A percentile compares a stretch with the other conserved stretches of the same genome.
phyloP scores from a whole-genome alignment of 75 land plant species.

The Pinus taeda region DNA sequence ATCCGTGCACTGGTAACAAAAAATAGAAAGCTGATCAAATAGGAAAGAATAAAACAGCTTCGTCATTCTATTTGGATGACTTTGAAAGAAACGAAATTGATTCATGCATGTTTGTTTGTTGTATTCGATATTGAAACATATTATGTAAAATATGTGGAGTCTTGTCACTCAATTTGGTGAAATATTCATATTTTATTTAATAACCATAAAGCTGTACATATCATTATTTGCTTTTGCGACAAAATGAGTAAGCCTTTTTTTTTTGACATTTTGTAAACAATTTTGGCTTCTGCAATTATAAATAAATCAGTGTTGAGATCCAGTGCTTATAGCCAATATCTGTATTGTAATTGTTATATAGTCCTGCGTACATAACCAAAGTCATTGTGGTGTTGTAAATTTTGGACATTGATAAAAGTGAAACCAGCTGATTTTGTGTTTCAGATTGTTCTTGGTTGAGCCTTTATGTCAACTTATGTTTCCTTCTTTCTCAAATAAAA shows the following conservation, averaged over 20 bases:
- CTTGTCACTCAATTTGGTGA: not conserved
- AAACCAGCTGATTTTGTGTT: too few relatives aligned
- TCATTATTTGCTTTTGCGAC: slow-evolving; percentile 5
- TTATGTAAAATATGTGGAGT: not conserved
- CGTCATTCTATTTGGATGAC: not conserved
- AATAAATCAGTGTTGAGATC: too few relatives aligned
- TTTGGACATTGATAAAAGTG: too few relatives aligned
- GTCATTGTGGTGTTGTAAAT: too few relatives aligned
- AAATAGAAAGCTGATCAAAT: slow-evolving; percentile 14
- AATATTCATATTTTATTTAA: not conserved
- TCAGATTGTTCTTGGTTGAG: too few relatives aligned
- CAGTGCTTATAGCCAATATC: too few relatives aligned
- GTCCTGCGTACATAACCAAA: too few relatives aligned
- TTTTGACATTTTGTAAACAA: slow-evolving; percentile 1
- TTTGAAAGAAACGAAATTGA: not conserved
- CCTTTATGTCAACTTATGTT: too few relatives aligned
- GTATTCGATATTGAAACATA: not conserved
- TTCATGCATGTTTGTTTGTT: not conserved
- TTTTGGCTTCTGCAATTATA: too few relatives aligned
- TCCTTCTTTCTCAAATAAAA: too few relatives aligned
- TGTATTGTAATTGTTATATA: too few relatives aligned
- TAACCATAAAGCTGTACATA: not conserved
- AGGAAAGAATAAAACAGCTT: not conserved
- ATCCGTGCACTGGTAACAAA: slow-evolving; percentile 44
- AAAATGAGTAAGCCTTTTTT: not conserved